Base-by-base conservation (phyloP, 441 rosid species). In the Cnidoscolus chayamansa region DNA sequence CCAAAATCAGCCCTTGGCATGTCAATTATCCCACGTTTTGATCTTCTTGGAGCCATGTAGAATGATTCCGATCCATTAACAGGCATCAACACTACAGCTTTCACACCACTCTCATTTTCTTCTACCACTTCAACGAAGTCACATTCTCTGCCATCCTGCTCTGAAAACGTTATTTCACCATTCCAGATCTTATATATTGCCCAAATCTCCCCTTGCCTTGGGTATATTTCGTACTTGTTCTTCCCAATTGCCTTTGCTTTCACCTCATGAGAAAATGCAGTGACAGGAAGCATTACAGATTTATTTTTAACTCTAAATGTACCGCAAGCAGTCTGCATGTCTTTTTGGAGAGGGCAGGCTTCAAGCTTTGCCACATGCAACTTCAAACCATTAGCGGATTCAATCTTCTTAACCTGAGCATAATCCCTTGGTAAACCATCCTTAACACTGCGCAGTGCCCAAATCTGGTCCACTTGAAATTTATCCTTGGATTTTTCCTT, bases 351-450 rank as follows among this genome's bases (percentile, higher is more conserved):
- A 31, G 80, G 62, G 72, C 74, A 35, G 70, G 68, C 45, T 72
- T 84, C 76, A 35, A 92, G 89, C 87, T 86, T 77, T 25, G 67
- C 82, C 67, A 93, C 70, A 53, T 83, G 84, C 81, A 91, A 45
- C 72, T 77, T 68, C 60, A 91, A 83, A 67, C 31, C 77, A 0
- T 86, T 88, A 0, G 57, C 56, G 54, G 59, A n/a, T 37, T 53
- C 78, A 61, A 85, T 69, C 55, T 77, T 80, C 54, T 66, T 81
- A 63, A 93, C 81, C 76, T 70, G 78, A 70, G 80, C 87, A 67
- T 93, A 93, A 75, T 76, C 77, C 86, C 81, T 90, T 13, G 98
- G 98, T 79, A 92, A 77, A 74, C 82, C 85, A 76, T 88, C 96
- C 67, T 90, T 87, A 65, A 84, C 87, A 37, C 87, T 30, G 75